Conservation (phyloP, 2,329 filamentous ascomycete species). For the Grosmannia penicillata region DNA sequence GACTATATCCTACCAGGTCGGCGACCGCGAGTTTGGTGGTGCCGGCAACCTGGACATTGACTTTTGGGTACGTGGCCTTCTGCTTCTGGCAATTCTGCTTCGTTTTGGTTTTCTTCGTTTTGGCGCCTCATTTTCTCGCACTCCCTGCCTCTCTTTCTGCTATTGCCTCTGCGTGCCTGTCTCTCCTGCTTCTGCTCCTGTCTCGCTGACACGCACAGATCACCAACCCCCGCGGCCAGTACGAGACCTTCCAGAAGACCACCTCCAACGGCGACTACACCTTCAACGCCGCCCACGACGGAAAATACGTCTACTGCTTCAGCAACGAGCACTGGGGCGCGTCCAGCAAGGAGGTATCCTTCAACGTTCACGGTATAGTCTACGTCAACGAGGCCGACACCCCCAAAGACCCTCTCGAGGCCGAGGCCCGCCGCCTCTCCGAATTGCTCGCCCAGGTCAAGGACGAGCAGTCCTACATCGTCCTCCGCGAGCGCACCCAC, state of each 20-base stretch:
- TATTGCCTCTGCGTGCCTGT: neutral
- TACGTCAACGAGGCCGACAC: constrained; percentile 85
- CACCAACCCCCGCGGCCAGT: constrained; percentile 59
- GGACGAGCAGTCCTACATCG: constrained; percentile 95
- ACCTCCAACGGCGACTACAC: constrained; percentile 87
- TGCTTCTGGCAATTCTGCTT: too few relatives aligned
- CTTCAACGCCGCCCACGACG: constrained; percentile 73
- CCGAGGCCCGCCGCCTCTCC: constrained; percentile 72
- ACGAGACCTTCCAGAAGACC: constrained; percentile 66
- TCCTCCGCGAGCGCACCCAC: constrained; percentile 88
- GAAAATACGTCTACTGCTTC: constrained; percentile 93
- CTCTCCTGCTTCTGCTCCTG: neutral
- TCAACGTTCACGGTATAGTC: constrained; percentile 98
- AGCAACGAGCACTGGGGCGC: constrained; percentile 97
- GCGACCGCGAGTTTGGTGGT: constrained; percentile 87
- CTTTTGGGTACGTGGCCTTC: constrained; percentile 87
- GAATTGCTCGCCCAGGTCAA: constrained; percentile 85
- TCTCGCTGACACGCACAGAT: constrained; percentile 40
- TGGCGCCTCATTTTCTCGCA: too few relatives aligned
- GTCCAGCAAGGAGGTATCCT: constrained; percentile 93
- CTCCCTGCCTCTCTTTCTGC: neutral
- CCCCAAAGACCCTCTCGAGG: constrained; percentile 75
- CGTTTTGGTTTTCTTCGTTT: too few relatives aligned
- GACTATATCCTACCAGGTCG: constrained; percentile 97
- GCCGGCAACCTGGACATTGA: constrained; percentile 93